Conservation (phyloP, 2,329 filamentous ascomycete species). For the Metarhizium sp. region DNA sequence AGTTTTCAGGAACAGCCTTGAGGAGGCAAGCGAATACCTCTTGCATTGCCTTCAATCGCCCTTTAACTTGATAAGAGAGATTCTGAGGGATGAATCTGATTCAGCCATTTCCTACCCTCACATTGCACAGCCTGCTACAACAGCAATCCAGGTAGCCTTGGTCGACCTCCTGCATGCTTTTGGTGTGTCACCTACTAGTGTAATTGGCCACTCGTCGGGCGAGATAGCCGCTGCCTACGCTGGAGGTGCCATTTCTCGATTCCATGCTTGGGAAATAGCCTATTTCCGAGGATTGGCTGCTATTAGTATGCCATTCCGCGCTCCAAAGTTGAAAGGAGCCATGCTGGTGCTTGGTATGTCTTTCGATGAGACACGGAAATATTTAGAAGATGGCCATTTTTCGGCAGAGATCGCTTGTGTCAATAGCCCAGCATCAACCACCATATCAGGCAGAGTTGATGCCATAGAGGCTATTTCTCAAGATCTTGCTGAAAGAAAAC, state of each 20-base stretch:
- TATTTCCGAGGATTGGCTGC: slow-evolving; percentile 31
- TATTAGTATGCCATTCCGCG: slow-evolving; percentile 16
- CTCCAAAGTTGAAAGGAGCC: slow-evolving; percentile 22
- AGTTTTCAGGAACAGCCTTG: slow-evolving; percentile 30
- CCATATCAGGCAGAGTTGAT: slow-evolving; percentile 30
- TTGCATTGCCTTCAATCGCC: slow-evolving; percentile 17
- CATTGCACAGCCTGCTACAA: slow-evolving; percentile 32
- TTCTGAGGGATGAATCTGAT: slow-evolving; percentile 16
- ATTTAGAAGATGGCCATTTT: slow-evolving; percentile 14
- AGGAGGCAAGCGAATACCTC: slow-evolving; percentile 22
- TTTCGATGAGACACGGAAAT: slow-evolving; percentile 14
- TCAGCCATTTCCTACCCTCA: slow-evolving; percentile 24
- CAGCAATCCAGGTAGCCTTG: slow-evolving; percentile 31
- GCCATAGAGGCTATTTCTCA: slow-evolving; percentile 21
- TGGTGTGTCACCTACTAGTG: slow-evolving; percentile 20
- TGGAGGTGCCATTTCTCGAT: slow-evolving; percentile 22
- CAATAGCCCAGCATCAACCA: slow-evolving; percentile 34
- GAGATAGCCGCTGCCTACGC: slow-evolving; percentile 37
- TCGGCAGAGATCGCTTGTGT: slow-evolving; percentile 30
- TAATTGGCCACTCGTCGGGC: slow-evolving; percentile 37
- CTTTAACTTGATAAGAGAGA: slow-evolving; percentile 27
- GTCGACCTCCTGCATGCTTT: slow-evolving; percentile 28
- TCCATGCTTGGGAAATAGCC: slow-evolving; percentile 31
- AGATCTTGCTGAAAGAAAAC: slow-evolving; percentile 19
- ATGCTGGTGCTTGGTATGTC: slow-evolving; percentile 34